Evolutionary conservation across 192 early-diverging fungal species (phyloP).

Genomic region (Podila verticillata): DNA sequence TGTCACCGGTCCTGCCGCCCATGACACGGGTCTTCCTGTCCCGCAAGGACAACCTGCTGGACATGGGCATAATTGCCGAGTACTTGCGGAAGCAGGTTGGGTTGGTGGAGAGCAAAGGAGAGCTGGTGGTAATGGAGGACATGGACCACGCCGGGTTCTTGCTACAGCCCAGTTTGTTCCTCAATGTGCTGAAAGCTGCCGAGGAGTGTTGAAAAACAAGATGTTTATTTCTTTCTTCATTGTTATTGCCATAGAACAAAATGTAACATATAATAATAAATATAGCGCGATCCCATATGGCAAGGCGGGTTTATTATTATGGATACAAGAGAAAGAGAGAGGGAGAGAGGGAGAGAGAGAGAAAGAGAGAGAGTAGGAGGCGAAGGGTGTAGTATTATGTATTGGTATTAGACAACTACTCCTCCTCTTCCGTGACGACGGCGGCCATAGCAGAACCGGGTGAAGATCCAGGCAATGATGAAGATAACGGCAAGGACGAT

Average conservation of each 20-base stretch:
- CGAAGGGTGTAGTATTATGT: background rate
- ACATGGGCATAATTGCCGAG: slow-evolving; percentile 37
- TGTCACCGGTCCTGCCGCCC: slow-evolving; percentile 24
- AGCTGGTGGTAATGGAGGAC: slow-evolving; percentile 52
- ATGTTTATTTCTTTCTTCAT: background rate
- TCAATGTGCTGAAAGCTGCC: slow-evolving; percentile 22
- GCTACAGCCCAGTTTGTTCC: slow-evolving; percentile 40
- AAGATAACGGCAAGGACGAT: slow-evolving; percentile 10
- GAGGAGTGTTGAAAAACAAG: slow-evolving; percentile 3
- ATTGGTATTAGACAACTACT: background rate
- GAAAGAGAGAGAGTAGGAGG: background rate
- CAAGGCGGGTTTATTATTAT: no score
- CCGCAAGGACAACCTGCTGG: slow-evolving; percentile 54
- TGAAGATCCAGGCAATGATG: slow-evolving; percentile 14
- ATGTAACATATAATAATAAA: no score
- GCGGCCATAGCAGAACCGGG: slow-evolving; percentile 8
- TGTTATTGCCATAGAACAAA: background rate
- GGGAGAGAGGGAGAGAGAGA: background rate
- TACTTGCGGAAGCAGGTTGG: slow-evolving; percentile 52
- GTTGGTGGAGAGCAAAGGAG: slow-evolving; percentile 12
- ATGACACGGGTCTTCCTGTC: slow-evolving; percentile 56
- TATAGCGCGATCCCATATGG: no score
- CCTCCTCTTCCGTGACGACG: background rate
- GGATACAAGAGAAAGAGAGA: background rate
- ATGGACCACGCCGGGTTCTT: slow-evolving; percentile 60